phyloP scores from a whole-genome alignment of 2,329 filamentous ascomycete genomes.

The Waltergamsia citrina region DNA sequence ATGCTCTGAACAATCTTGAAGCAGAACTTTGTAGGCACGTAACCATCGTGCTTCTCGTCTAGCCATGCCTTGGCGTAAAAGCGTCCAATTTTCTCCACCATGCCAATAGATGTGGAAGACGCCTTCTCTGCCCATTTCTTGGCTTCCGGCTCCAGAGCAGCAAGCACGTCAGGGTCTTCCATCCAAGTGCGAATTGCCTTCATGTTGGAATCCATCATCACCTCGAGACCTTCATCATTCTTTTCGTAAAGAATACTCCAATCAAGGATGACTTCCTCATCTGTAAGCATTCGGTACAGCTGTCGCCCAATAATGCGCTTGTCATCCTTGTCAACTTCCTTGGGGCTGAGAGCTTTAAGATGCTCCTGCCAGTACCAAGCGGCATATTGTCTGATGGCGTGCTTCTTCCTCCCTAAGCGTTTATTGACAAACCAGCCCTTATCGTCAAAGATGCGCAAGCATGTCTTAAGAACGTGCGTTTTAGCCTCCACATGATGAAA shows the following conservation, averaged over 20 bases:
- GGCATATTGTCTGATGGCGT: constrained; percentile 26
- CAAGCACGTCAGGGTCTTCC: constrained; percentile 19
- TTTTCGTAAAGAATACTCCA: constrained; percentile 30
- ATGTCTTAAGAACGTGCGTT: constrained; percentile 26
- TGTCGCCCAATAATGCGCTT: constrained; percentile 21
- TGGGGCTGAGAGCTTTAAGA: constrained; percentile 21
- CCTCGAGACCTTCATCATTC: constrained; percentile 30
- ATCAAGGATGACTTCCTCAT: constrained; percentile 23
- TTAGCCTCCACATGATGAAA: constrained; percentile 23
- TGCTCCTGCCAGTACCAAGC: constrained; percentile 37
- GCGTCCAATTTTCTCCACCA: constrained; percentile 26
- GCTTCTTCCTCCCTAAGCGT: constrained; percentile 14
- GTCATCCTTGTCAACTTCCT: constrained; percentile 12
- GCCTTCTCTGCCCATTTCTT: constrained; percentile 19
- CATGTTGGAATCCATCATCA: constrained; percentile 29
- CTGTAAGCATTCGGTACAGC: constrained; percentile 26
- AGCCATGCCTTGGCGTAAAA: constrained; percentile 29
- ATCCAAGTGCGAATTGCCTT: constrained; percentile 24
- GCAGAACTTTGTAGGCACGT: constrained; percentile 29
- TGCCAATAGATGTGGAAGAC: constrained; percentile 13
- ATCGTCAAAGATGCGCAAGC: constrained; percentile 28
- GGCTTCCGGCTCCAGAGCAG: constrained; percentile 16
- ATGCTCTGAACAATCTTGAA: constrained; percentile 32
- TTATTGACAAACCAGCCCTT: constrained; percentile 16
- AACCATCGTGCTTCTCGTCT: constrained; percentile 19